Evolutionary conservation across 2,329 filamentous ascomycete genomes (phyloP).

Genomic region (Leptographium radiaticola): DNA sequence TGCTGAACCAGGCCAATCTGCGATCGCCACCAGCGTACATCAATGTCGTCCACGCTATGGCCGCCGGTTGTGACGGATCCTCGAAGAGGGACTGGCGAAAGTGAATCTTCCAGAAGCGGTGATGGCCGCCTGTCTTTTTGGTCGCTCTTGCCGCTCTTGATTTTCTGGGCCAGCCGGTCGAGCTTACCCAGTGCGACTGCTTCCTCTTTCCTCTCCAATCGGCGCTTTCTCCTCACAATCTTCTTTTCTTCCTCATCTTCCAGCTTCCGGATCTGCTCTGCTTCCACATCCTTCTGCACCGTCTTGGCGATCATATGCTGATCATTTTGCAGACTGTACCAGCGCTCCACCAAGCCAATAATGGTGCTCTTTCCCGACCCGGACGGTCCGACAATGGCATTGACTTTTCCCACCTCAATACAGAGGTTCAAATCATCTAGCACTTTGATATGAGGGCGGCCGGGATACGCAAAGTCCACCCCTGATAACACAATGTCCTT

Average conservation of each 20-base stretch:
- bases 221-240: not conserved
- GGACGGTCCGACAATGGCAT: conserved; percentile 61
- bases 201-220: not conserved
- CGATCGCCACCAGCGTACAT: conserved; percentile 46
- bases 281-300: conserved; percentile 19
- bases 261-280: conserved; percentile 1
- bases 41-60: conserved; percentile 63
- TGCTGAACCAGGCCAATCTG: conserved; percentile 22
- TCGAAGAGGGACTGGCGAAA: conserved; percentile 31
- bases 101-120: conserved; percentile 18
- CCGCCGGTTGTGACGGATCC: conserved; percentile 42
- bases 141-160: not conserved
- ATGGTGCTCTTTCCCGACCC: conserved; percentile 66
- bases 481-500: conserved; percentile 47
- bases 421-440: conserved; percentile 44
- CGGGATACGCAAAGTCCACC: conserved; percentile 63
- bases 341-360: conserved; percentile 56
- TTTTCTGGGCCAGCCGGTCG: not conserved
- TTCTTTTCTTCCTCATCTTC: not conserved
- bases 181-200: not conserved
- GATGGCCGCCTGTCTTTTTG: not conserved
- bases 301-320: conserved; percentile 39
- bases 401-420: conserved; percentile 52
- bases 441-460: conserved; percentile 48
- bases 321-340: conserved; percentile 29